These are phyloP conservation scores for Chara braunii DNA, from an alignment of 139 green algal genomes.

Conservation along the genomic window DNA sequence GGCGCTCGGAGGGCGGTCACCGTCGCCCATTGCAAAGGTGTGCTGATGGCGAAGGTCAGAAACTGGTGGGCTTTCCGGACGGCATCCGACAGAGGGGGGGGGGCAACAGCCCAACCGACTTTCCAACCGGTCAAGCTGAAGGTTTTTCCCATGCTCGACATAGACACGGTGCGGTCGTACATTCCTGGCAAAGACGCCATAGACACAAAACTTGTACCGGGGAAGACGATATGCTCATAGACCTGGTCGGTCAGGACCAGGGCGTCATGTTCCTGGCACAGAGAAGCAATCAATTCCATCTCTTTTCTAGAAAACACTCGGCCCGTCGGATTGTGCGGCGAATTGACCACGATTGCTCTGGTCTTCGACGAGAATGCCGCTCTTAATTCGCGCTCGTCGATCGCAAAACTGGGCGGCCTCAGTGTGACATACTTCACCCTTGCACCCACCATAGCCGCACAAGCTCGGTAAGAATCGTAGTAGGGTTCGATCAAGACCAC, in stretches of 20 bases:
- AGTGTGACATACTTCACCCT: conserved; percentile 22
- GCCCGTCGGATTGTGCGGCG: conserved; percentile 38
- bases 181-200: conserved; percentile 31
- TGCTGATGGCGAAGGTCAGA: conserved; percentile 27
- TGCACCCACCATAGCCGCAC: conserved; percentile 12
- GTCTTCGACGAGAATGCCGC: conserved; percentile 29
- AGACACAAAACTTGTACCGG: conserved; percentile 2
- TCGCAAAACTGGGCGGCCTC: conserved; percentile 11
- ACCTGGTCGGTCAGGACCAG: conserved; percentile 37
- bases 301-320: conserved; percentile 22
- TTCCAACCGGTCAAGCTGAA: conserved; percentile 39
- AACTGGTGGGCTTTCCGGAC: conserved; percentile 29
- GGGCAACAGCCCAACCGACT: conserved; percentile 32
- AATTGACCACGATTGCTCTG: conserved; percentile 26
- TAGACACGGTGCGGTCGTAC: conserved; percentile 34
- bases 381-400: conserved; percentile 13
- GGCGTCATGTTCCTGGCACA: conserved; percentile 13
- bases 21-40: conserved; percentile 23
- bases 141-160: conserved; percentile 34
- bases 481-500: conserved; percentile 33
- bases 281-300: conserved; percentile 26
- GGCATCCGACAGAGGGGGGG: conserved; percentile 6
- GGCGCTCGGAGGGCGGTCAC: conserved; percentile 24
- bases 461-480: conserved; percentile 38
- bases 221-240: conserved; percentile 27